Base-by-base conservation (phyloP, 306 rosid genomes). In the Urtica urens region DNA sequence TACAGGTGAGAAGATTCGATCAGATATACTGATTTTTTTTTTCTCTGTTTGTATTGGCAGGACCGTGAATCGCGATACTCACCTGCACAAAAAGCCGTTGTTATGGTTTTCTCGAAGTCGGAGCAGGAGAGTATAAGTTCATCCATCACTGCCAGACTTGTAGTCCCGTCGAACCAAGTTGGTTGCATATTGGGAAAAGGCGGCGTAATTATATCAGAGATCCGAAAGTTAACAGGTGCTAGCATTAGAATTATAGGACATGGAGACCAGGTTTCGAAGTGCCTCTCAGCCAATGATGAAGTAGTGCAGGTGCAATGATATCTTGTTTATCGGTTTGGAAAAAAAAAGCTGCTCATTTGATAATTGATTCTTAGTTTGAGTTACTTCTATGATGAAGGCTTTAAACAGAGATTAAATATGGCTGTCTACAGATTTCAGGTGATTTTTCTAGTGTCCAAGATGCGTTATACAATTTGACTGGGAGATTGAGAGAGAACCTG, bases 151-250 rank as follows among this genome's bases (percentile, higher is more conserved):
- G 95, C 92, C 29, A 70, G 85, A 35, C 85, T 90, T 55, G 76
- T 77, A 17, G 87, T 84, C 58, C 71, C 95, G 20, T 50, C 85
- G 53, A 78, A 66, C 74, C 99, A 85, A 66, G 95, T 85, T 67
- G 99, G 99, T 60, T 90, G 99, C 67, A 69, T 90, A 67, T 52
- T 90, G 69, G 99, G 99, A 69, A 90, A 82, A 73, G 95, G 99
- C 28, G 99, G 99, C 49, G 65, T 55, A 42, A 78, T 85, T 51
- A 64, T 90, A 48, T 59, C 99, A 23, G 99, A 85, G 68, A 90
- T 90, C 59, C 77, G 94, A 53, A 85, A 73, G 73, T 76, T 62
- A 58, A 90, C 95, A 3, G 85, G 95, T 39, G 67, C 99, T 60
- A 58, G 70, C 71, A 85, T 90, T 45, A 67, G 73, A 71, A 67